A percentile compares a stretch with the other conserved stretches of the same genome.
Conservation (phyloP, 2,329 filamentous ascomycete species). For the Penicillium sp. region DNA sequence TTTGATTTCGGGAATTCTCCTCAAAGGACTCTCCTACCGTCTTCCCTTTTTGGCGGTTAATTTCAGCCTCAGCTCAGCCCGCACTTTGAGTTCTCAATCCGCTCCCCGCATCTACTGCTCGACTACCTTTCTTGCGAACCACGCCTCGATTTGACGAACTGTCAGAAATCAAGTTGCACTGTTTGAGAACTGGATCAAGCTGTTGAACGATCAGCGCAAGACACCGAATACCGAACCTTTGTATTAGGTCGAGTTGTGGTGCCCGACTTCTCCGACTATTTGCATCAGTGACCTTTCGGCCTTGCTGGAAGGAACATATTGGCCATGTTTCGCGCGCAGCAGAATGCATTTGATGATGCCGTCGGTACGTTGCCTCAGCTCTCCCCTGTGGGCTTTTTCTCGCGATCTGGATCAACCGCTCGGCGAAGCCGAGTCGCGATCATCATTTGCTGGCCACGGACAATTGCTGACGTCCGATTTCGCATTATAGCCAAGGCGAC, state of each 20-base stretch:
- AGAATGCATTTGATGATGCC: conserved; percentile 65
- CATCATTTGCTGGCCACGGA: too few species aligned
- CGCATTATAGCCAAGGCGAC: conserved; percentile 65
- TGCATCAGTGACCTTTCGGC: conserved; percentile 7
- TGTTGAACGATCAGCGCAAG: background rate
- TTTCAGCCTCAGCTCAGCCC: conserved; percentile 2
- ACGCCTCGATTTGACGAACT: background rate
- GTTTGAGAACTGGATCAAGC: background rate
- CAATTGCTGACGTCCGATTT: conserved; percentile 26
- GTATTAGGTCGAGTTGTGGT: conserved; percentile 9
- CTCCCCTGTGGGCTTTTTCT: background rate
- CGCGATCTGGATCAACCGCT: background rate
- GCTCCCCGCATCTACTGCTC: conserved; percentile 22
- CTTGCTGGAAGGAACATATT: conserved; percentile 10
- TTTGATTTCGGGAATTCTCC: background rate
- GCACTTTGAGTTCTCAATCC: conserved; percentile 7
- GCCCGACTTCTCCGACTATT: conserved; percentile 10
- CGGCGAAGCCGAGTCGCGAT: background rate
- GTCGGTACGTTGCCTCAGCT: conserved; percentile 52
- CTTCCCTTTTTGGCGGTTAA: background rate
- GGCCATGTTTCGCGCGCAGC: conserved; percentile 55
- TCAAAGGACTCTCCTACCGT: background rate
- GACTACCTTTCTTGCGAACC: conserved; percentile 6
- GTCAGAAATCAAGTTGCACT: background rate
- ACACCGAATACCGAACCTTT: conserved; percentile 1